Percentiles rank a stretch among this genome's conserved stretches.
phyloP scores from a whole-genome alignment of 2,329 filamentous ascomycete genomes.

The Neonectria coccinea region DNA sequence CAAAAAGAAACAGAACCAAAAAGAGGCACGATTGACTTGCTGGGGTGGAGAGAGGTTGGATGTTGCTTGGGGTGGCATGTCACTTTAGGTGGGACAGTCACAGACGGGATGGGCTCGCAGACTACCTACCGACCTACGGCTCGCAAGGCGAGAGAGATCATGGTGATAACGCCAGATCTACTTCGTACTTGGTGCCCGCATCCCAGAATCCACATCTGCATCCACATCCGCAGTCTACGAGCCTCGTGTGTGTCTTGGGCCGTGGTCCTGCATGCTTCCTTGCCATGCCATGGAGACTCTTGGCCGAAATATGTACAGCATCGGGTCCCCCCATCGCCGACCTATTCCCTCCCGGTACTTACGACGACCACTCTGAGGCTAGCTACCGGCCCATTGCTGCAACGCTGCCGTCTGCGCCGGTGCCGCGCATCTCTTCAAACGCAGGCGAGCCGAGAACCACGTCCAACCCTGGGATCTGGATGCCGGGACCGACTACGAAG shows the following conservation, averaged over 20 bases:
- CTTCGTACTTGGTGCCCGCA: conserved; percentile 14
- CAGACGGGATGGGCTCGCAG: conserved; percentile 6
- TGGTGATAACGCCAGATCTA: conserved; percentile 31
- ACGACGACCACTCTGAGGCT: not conserved
- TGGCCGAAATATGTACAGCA: not conserved
- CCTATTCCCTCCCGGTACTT: not conserved
- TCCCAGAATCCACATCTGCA: not conserved
- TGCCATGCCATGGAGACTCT: not conserved
- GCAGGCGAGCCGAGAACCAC: conserved; percentile 8
- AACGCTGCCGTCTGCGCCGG: conserved; percentile 6
- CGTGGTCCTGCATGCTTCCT: conserved; percentile 14
- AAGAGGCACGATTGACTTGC: conserved; percentile 13
- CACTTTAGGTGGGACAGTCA: conserved; percentile 24
- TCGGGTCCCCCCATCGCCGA: not conserved
- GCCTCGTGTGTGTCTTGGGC: conserved; percentile 3
- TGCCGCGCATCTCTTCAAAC: conserved; percentile 19
- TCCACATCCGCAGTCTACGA: conserved; percentile 10
- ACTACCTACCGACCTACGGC: not conserved
- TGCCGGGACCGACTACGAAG: not conserved
- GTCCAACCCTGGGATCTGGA: conserved; percentile 13
- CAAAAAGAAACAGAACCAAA: conserved; percentile 5
- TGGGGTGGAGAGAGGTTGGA: conserved; percentile 21
- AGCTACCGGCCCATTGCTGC: not conserved
- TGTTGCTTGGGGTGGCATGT: conserved; percentile 20
- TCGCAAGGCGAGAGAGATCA: conserved; percentile 3